These are phyloP conservation scores for Skeletonema marinoi DNA, from an alignment of 108 stramenopile species.

Conservation along the genomic window DNA sequence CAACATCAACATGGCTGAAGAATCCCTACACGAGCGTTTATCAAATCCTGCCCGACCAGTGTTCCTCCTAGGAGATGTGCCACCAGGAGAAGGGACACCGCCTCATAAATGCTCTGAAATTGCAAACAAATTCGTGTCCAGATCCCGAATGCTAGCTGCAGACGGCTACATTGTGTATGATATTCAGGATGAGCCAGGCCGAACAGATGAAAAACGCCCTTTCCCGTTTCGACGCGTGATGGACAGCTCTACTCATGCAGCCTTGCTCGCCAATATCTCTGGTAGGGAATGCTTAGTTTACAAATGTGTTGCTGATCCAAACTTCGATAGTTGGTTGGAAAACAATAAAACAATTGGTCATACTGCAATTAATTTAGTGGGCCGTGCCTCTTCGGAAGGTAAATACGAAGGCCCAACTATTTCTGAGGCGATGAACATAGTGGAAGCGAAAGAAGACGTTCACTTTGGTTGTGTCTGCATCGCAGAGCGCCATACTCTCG, in stretches of 20 bases:
- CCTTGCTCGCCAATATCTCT: slow-evolving; percentile 36
- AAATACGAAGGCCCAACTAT: slow-evolving; percentile 45
- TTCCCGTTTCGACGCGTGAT: slow-evolving; percentile 65
- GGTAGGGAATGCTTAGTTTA: slow-evolving; percentile 54
- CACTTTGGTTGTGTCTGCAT: slow-evolving; percentile 68
- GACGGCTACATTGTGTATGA: slow-evolving; percentile 76
- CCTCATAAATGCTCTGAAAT: slow-evolving; percentile 44
- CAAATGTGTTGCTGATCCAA: slow-evolving; percentile 58
- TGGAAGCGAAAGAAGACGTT: slow-evolving; percentile 8
- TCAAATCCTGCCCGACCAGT: slow-evolving; percentile 43
- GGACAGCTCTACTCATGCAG: slow-evolving; percentile 49
- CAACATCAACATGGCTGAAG: background rate
- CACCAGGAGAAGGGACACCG: slow-evolving; percentile 35
- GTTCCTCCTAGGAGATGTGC: slow-evolving; percentile 48
- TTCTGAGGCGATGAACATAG: slow-evolving; percentile 42
- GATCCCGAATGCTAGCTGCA: slow-evolving; percentile 49
- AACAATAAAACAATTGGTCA: slow-evolving; percentile 35
- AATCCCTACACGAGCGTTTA: slow-evolving; percentile 12
- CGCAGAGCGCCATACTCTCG: slow-evolving; percentile 68
- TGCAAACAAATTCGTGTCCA: slow-evolving; percentile 46
- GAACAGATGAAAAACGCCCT: slow-evolving; percentile 41
- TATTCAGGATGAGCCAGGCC: slow-evolving; percentile 70
- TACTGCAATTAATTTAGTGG: slow-evolving; percentile 56
- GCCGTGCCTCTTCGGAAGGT: slow-evolving; percentile 38
- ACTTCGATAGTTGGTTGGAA: slow-evolving; percentile 56